These are phyloP conservation scores for Salvia miltiorrhiza DNA, from an alignment of 257 asterid genomes.

Conservation along the genomic window DNA sequence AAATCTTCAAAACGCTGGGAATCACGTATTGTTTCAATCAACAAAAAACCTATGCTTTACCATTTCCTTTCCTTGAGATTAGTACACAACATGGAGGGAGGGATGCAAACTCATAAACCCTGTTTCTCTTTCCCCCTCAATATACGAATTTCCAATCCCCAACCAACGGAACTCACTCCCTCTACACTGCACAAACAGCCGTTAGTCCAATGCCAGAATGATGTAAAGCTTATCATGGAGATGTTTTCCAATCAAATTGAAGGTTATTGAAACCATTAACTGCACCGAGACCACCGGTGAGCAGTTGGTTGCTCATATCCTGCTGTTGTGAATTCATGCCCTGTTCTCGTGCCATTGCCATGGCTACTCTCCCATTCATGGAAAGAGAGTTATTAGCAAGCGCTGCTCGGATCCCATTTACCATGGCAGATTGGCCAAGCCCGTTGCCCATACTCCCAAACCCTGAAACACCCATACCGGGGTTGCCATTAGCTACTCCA, in stretches of 20 bases:
- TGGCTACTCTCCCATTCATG: slow-evolving; percentile 74
- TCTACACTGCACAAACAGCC: slow-evolving; percentile 48
- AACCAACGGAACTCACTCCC: slow-evolving; percentile 25
- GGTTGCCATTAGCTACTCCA: slow-evolving; percentile 47
- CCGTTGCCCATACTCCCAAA: slow-evolving; percentile 57
- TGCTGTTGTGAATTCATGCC: slow-evolving; percentile 66
- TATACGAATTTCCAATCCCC: slow-evolving; percentile 28
- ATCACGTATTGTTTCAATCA: slow-evolving; percentile 29
- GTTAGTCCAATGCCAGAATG: slow-evolving; percentile 22
- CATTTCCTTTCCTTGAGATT: slow-evolving; percentile 31
- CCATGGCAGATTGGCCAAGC: slow-evolving; percentile 64
- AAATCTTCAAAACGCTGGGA: slow-evolving; percentile 11
- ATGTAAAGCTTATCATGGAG: slow-evolving; percentile 41
- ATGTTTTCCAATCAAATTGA: slow-evolving; percentile 86
- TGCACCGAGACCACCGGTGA: slow-evolving; percentile 77
- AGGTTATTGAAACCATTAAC: slow-evolving; percentile 75
- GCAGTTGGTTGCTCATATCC: slow-evolving; percentile 72
- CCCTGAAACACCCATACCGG: slow-evolving; percentile 55
- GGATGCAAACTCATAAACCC: slow-evolving; percentile 17
- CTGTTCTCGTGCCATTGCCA: slow-evolving; percentile 69
- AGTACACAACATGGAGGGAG: slow-evolving; percentile 27
- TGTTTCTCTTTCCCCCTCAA: slow-evolving; percentile 18
- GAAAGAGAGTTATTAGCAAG: slow-evolving; percentile 51
- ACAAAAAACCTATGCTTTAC: slow-evolving; percentile 28
- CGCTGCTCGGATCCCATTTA: slow-evolving; percentile 67